Base-by-base conservation (phyloP, 176 grass and related monocot genomes). In the Ampelocalamus luodianensis region DNA sequence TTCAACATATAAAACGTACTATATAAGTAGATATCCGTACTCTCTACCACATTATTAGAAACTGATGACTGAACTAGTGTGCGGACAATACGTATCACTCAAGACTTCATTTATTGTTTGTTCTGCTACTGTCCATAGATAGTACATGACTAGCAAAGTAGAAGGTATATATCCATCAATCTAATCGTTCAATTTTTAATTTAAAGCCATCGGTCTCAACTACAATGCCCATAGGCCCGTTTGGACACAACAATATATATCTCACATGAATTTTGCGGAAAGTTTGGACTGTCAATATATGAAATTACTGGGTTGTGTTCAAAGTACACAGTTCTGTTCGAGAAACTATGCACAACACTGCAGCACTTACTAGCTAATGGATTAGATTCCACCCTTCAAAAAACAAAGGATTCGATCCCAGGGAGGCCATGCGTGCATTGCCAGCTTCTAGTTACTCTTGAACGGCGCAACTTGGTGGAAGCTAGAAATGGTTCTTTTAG, bases 401-500 rank as follows among this genome's bases (percentile, higher is more conserved):
- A 34, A 34, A 34, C 2, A 34, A 34, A 34, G 32, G 20, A 63
- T 46, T 55, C 37, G 76, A 87, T 76, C 76, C 85, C 39, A 27
- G 3, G 16, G 7, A 34, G 5, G 45, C 66, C 40, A 46, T 27
- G 32, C 65, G 39, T 72, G 68, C 56, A 9, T 43, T 63, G 67
- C 58, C 37, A 65, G 36, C 37, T 88, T 88, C 48, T n/a, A 79
- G 39, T 17, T 20, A 54, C 51, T 20, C 51, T 54, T 54, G 80
- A 83, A 23, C 6, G 56, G 55, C 87, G 66, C 34, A 84, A 84
- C 68, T 79, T 89, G 68, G 66, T 59, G 38, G 87, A 84, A 84
- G 27, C 62, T 59, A 22, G 22, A 58, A 15, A 0, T 62, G 37
- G 27, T 76, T 82, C 40, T 70, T 87, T 49, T 32, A 73, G 67